Evolutionary conservation across 306 rosid species (phyloP).

Genomic region (Vigna mungo): DNA sequence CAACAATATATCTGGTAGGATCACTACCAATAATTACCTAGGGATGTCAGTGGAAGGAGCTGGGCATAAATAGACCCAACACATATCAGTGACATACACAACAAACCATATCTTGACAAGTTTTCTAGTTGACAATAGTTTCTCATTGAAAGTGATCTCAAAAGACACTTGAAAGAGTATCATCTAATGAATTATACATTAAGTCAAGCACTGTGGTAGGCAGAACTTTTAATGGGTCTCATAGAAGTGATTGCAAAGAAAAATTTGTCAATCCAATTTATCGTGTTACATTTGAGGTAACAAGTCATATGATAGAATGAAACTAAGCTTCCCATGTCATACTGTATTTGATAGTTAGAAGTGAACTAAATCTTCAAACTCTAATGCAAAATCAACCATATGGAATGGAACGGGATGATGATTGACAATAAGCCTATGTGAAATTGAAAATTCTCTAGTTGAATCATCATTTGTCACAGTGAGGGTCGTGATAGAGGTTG

Average conservation of each 20-base stretch:
- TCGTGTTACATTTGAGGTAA: not conserved
- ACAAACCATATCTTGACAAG: not conserved
- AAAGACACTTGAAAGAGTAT: not conserved
- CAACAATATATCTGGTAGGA: too few species aligned
- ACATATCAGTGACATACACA: not conserved
- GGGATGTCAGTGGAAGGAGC: not conserved
- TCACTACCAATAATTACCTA: too few species aligned
- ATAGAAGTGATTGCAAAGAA: not conserved
- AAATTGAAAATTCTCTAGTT: not conserved
- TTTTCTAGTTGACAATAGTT: not conserved
- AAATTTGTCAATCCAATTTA: not conserved
- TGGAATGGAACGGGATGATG: not conserved
- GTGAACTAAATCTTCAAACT: not conserved
- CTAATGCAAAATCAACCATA: not conserved
- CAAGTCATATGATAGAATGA: not conserved
- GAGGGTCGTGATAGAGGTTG: not conserved
- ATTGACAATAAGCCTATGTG: not conserved
- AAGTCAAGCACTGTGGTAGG: too few species aligned
- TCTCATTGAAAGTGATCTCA: not conserved
- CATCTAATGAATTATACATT: too few species aligned
- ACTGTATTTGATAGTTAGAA: not conserved
- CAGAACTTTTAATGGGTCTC: not conserved
- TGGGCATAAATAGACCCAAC: not conserved
- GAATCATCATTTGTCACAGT: not conserved
- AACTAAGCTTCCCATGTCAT: not conserved